Conservation (phyloP, 225 moss, liverwort and hornwort species). For the Marchantia polymorpha region DNA sequence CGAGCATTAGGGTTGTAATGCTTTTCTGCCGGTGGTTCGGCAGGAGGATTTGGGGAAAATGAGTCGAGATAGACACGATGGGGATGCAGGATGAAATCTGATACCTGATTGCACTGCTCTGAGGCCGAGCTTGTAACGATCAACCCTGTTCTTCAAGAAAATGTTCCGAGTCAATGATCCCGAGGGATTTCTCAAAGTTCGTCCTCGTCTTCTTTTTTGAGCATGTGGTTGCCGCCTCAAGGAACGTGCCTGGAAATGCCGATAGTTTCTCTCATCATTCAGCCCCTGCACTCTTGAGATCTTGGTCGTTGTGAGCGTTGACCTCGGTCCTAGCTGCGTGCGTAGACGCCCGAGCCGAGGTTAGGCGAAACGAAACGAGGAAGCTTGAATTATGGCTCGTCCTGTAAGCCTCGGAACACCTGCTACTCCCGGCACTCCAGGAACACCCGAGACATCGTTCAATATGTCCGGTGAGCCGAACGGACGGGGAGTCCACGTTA, state of each 20-base stretch:
- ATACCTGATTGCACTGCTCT: not conserved
- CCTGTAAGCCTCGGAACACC: not conserved
- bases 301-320: not conserved
- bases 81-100: conserved; percentile 3
- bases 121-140: not conserved
- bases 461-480: conserved; percentile 11
- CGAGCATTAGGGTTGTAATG: conserved; percentile 10
- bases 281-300: not conserved
- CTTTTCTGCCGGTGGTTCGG: not conserved
- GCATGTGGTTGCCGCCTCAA: too few species aligned
- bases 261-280: not conserved
- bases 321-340: not conserved
- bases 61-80: not conserved
- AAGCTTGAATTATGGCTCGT: conserved; percentile 9
- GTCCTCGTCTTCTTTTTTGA: too few species aligned
- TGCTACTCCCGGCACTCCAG: conserved; percentile 17
- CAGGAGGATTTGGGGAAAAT: conserved; percentile 2
- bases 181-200: not conserved
- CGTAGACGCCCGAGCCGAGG: not conserved
- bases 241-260: not conserved
- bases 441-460: conserved; percentile 36
- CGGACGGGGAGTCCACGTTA: conserved; percentile 13
- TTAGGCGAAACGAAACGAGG: too few species aligned
- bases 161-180: not conserved
- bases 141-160: not conserved